Conservation (phyloP, 495 filamentous ascomycete genomes). For the Xylaria acuta region DNA sequence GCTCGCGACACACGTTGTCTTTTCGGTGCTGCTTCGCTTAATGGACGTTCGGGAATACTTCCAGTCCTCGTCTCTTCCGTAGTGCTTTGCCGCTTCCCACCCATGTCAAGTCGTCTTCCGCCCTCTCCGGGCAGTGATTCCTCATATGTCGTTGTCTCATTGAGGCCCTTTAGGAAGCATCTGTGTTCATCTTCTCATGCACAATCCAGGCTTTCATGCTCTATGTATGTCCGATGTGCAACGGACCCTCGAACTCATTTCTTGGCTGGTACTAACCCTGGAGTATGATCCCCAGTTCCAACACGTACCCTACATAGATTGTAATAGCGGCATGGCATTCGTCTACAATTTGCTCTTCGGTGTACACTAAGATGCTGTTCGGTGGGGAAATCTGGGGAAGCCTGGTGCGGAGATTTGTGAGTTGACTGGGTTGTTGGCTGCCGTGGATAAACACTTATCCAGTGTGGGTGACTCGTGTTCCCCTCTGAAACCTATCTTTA, state of each 20-base stretch:
- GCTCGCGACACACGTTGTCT: constrained; percentile 71
- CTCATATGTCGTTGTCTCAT: constrained; percentile 16
- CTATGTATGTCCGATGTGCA: constrained; percentile 6
- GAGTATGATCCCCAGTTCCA: neutral
- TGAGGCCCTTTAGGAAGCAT: constrained; percentile 5
- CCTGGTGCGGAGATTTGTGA: constrained; percentile 13
- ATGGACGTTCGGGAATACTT: constrained; percentile 24
- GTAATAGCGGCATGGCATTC: neutral
- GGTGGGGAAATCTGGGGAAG: constrained; percentile 26
- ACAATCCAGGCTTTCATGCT: neutral
- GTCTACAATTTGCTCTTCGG: neutral
- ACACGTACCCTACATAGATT: neutral
- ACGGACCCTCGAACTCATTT: constrained; percentile 4
- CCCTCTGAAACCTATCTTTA: neutral
- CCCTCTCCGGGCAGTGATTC: neutral
- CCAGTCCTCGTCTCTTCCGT: constrained; percentile 25
- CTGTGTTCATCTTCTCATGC: constrained; percentile 1
- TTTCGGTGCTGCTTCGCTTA: constrained; percentile 31
- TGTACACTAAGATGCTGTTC: neutral
- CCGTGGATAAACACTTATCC: constrained; percentile 27
- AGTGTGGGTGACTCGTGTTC: constrained; percentile 6
- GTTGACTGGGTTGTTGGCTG: constrained; percentile 3
- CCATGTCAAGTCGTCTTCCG: constrained; percentile 12
- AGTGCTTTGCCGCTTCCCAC: constrained; percentile 28
- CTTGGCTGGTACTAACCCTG: neutral